These are phyloP conservation scores for Pseudogymnoascus verrucosus DNA, from an alignment of 2,329 filamentous ascomycete species.

Conservation along the genomic window DNA sequence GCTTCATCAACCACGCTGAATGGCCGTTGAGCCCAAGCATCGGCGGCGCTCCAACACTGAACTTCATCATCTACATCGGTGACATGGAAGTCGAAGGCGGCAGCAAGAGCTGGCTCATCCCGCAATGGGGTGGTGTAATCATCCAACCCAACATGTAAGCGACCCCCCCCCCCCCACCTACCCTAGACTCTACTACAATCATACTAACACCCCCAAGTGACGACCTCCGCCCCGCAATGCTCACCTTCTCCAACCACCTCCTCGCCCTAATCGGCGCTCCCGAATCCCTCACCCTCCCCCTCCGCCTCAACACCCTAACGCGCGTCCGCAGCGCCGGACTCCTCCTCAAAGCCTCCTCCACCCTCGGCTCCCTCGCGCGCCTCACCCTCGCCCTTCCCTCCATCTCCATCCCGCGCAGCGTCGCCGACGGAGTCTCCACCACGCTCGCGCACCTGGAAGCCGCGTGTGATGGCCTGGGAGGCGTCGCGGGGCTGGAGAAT, in stretches of 20 bases:
- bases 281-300: slow-evolving; percentile 64
- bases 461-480: slow-evolving; percentile 65
- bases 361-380: slow-evolving; percentile 84
- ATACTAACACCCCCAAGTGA: slow-evolving; percentile 44
- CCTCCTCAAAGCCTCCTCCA: slow-evolving; percentile 82
- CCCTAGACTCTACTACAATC: slow-evolving; percentile 34
- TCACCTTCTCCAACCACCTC: slow-evolving; percentile 86
- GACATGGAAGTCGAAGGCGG: slow-evolving; percentile 41
- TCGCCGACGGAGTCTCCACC: slow-evolving; percentile 75
- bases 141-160: slow-evolving; percentile 49
- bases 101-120: slow-evolving; percentile 75
- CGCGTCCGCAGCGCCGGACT: slow-evolving; percentile 82
- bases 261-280: slow-evolving; percentile 82
- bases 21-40: slow-evolving; percentile 96
- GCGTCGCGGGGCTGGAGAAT: slow-evolving; percentile 62
- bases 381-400: slow-evolving; percentile 76
- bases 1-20: slow-evolving; percentile 95
- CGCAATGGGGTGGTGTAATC: slow-evolving; percentile 82
- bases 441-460: slow-evolving; percentile 70
- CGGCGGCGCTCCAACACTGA: slow-evolving; percentile 84
- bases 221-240: slow-evolving; percentile 68
- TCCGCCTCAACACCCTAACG: slow-evolving; percentile 75
- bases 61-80: slow-evolving; percentile 87
- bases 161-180: slow-evolving; percentile 51
- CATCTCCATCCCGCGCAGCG: slow-evolving; percentile 82